phyloP scores from a whole-genome alignment of 805 yeast genomes.

The Pichia insulana region DNA sequence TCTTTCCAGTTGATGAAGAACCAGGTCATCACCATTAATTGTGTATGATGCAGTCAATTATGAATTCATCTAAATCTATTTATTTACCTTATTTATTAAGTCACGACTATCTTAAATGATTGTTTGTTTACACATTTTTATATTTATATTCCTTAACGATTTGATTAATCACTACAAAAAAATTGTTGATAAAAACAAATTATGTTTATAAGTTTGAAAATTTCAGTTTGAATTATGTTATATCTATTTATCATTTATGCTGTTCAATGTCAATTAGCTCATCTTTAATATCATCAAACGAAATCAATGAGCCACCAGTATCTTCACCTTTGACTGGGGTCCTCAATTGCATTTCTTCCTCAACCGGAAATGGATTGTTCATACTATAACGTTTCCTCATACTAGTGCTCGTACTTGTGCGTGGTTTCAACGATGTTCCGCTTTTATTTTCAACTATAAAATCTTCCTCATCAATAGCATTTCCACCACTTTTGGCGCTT shows the following conservation, averaged over 20 bases:
- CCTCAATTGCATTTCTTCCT: neutral
- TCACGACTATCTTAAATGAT: neutral
- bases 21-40: constrained; percentile 23
- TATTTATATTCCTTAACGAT: neutral
- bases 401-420: neutral
- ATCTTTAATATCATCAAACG: constrained; percentile 9
- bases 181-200: too few species aligned
- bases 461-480: neutral
- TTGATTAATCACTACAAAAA: too few species aligned
- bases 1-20: constrained; percentile 60
- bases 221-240: too few species aligned
- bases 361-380: constrained; percentile 22
- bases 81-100: neutral
- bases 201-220: too few species aligned
- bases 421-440: too few species aligned
- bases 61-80: too few species aligned
- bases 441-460: neutral
- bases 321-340: neutral
- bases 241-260: neutral
- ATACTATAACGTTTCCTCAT: constrained; percentile 15
- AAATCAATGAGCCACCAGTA: constrained; percentile 6
- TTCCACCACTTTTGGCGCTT: neutral
- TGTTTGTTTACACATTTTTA: neutral
- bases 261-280: constrained; percentile 3
- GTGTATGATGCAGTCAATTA: neutral